These are phyloP conservation scores for Phlegmacium glaucopus DNA, from an alignment of 768 basidiomycete species.

Conservation along the genomic window DNA sequence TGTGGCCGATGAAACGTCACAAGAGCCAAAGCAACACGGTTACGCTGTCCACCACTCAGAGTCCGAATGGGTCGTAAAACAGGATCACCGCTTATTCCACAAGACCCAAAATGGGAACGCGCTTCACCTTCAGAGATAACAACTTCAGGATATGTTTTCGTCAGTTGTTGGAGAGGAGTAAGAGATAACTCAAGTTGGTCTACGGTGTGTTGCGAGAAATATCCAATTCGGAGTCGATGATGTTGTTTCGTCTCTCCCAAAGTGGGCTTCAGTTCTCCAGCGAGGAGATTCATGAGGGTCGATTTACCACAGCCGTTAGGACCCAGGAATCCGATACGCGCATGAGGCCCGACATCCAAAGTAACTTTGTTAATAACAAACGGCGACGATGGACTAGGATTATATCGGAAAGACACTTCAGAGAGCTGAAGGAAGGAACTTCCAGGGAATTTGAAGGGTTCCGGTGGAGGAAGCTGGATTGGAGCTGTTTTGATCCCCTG, in stretches of 20 bases:
- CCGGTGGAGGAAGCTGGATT: constrained; percentile 28
- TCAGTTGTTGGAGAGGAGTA: constrained; percentile 25
- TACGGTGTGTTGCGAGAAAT: constrained; percentile 62
- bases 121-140: constrained; percentile 28
- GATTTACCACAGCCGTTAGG: constrained; percentile 57
- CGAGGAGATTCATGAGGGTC: constrained; percentile 48
- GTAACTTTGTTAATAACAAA: constrained; percentile 27
- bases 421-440: constrained; percentile 29
- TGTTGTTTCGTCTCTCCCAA: constrained; percentile 50
- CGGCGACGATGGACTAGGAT: constrained; percentile 12
- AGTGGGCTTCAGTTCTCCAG: constrained; percentile 38
- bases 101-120: constrained; percentile 33
- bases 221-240: constrained; percentile 51
- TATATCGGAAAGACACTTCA: constrained; percentile 30
- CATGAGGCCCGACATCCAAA: constrained; percentile 24
- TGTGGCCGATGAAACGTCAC: constrained; percentile 53
- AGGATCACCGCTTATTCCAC: constrained; percentile 43
- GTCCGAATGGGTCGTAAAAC: constrained; percentile 32
- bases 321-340: constrained; percentile 25
- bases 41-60: constrained; percentile 56
- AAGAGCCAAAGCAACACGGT: constrained; percentile 56
- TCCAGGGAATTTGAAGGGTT: constrained; percentile 27
- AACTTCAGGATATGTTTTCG: constrained; percentile 21
- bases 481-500: constrained; percentile 31
- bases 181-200: constrained; percentile 41